These are phyloP conservation scores for Tolypocladium inflatum DNA, from an alignment of 2,329 filamentous ascomycete species.

Conservation along the genomic window DNA sequence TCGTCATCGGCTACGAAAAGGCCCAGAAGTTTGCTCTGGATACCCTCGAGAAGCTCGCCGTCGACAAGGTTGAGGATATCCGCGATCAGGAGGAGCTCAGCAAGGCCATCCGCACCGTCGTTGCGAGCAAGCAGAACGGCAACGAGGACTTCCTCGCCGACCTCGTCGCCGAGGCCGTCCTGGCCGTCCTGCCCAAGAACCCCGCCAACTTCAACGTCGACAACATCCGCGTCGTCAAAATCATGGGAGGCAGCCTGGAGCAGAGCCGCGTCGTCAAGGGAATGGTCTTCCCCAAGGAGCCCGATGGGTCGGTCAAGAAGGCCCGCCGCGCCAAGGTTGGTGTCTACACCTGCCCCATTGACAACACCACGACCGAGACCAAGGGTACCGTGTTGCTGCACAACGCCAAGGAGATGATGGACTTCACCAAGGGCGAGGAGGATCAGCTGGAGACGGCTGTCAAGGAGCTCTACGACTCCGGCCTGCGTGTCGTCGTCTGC, in stretches of 20 bases:
- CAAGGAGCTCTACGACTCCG: slow-evolving; percentile 93
- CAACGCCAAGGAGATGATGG: slow-evolving; percentile 97
- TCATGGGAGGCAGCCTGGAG: slow-evolving; percentile 93
- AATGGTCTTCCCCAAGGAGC: slow-evolving; percentile 96
- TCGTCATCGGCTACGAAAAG: slow-evolving; percentile 91
- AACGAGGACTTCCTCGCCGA: slow-evolving; percentile 81
- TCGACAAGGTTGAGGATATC: slow-evolving; percentile 85
- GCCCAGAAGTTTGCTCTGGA: slow-evolving; percentile 83
- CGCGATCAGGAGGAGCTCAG: slow-evolving; percentile 72
- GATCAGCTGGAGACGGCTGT: slow-evolving; percentile 79
- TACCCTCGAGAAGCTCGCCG: slow-evolving; percentile 74
- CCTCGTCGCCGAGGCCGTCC: slow-evolving; percentile 75
- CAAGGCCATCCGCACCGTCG: slow-evolving; percentile 92
- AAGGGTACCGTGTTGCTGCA: slow-evolving; percentile 96
- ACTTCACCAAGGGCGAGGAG: slow-evolving; percentile 97
- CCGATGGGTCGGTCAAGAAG: slow-evolving; percentile 88
- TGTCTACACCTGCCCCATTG: slow-evolving; percentile 93
- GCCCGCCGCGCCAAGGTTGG: slow-evolving; percentile 88
- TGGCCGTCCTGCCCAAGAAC: slow-evolving; percentile 92
- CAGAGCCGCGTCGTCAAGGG: slow-evolving; percentile 93
- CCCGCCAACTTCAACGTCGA: slow-evolving; percentile 95
- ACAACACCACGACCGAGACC: slow-evolving; percentile 93
- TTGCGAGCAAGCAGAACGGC: slow-evolving; percentile 94
- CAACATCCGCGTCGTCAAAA: slow-evolving; percentile 98
- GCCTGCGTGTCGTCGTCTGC: slow-evolving; percentile 82